Evolutionary conservation across 2,329 filamentous ascomycete genomes (phyloP), one percentile per base, ranked within the genome.

Genomic region (Cordyceps farinosa): DNA sequence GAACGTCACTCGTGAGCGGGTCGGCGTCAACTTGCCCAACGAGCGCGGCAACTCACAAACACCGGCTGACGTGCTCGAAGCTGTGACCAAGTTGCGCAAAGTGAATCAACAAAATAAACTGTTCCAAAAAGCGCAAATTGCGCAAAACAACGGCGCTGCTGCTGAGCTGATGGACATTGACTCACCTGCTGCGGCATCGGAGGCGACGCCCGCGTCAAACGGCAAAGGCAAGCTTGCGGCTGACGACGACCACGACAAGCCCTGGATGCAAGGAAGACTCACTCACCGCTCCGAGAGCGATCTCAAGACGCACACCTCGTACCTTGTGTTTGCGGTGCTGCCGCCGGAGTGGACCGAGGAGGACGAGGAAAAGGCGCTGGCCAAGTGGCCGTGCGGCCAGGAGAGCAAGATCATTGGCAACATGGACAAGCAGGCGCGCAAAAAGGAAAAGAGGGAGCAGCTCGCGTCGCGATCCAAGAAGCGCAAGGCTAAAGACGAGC

Each of bases 271-370:
- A 65, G 95, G 95, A 1, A 85, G 86, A 34, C 72, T 98, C 47
- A 83, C 92, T 36, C 91, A 96, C 70, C 85, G 92, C 30, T 87
- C 90, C 0, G 95, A 99, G 77, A 80, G 87, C 0, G 95, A 99
- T 71, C 79, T 98, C 65, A 97, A 97, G 82, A 95, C 91, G 8
- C 95, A 99, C 76, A 99, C 95, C 0, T 95, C 90, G n/a, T 99
- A 99, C 74, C 83, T 99, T 5, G 90, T 96, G 5, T 99, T 99
- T 78, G 95, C 95, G 0, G 80, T 95, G 3, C 77, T 99, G 65
- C 94, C 95, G n/a, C 83, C 87, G 50, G 88, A 90, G 66, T 99
- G 95, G 95, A 88, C 81, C 0, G 88, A 86, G 42, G 90, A 90
- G 65, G 91, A 97, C 67, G 95, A 99, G 76, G 83, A 83, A 38